phyloP scores from a whole-genome alignment of 768 basidiomycete species.

The Strobilomyces dryophilus region DNA sequence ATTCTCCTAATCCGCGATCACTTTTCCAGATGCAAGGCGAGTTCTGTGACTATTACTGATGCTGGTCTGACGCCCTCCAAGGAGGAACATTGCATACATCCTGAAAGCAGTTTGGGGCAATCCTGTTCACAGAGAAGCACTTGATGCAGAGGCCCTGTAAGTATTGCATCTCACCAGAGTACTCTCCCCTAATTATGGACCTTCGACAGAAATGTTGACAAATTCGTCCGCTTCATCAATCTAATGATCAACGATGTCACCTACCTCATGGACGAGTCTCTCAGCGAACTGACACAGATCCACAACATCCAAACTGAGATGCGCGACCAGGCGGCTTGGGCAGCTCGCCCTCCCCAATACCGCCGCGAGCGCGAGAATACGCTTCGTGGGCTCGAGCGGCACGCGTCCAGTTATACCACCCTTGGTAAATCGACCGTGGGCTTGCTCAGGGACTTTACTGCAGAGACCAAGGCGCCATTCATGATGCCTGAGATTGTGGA shows the following conservation, averaged over 20 bases:
- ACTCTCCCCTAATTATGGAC: background rate
- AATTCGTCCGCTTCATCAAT: slow-evolving; percentile 95
- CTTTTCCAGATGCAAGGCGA: slow-evolving; percentile 48
- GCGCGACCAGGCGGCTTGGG: slow-evolving; percentile 71
- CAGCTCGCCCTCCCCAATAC: slow-evolving; percentile 58
- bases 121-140: slow-evolving; percentile 79
- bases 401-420: slow-evolving; percentile 82
- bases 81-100: slow-evolving; percentile 83
- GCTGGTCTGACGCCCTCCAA: slow-evolving; percentile 28
- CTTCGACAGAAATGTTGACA: slow-evolving; percentile 69
- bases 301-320: slow-evolving; percentile 83
- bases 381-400: slow-evolving; percentile 75
- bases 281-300: slow-evolving; percentile 85
- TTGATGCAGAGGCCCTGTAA: slow-evolving; percentile 75
- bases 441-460: slow-evolving; percentile 87
- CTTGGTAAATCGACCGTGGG: slow-evolving; percentile 88
- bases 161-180: slow-evolving; percentile 18
- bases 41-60: slow-evolving; percentile 8
- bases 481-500: slow-evolving; percentile 97
- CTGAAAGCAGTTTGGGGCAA: slow-evolving; percentile 92
- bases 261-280: slow-evolving; percentile 94
- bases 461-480: slow-evolving; percentile 87
- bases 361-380: slow-evolving; percentile 80
- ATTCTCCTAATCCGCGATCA: slow-evolving; percentile 6
- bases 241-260: slow-evolving; percentile 99